Base-by-base conservation (phyloP, 78 protist species). In the Dictyostelium brefeldianum region DNA sequence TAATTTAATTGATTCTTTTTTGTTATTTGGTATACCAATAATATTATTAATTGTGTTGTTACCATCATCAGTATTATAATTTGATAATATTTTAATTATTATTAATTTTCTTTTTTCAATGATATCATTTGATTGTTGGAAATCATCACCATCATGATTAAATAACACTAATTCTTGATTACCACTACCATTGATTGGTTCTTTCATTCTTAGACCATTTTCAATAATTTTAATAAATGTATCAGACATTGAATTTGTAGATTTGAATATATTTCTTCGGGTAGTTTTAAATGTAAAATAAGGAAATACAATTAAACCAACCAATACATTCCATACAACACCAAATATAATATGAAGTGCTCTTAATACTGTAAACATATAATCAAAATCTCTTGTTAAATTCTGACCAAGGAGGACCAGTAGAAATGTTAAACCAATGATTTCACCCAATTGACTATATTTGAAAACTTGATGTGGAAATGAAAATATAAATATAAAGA, bases 331-430 rank as follows among this genome's bases (percentile, higher is more conserved):
- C 93, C 93, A 87, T 1, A 87, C 22, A 14, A 87, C 62, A 48
- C 93, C 93, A 36, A 87, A 20, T 4, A 50, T 9, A 11, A 87
- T 56, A 20, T 87, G 81, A 48, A 87, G 54, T 1, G 65, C 48
- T 75, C 93, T 64, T 17, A 73, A 46, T 46, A 84, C 78, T 1
- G 82, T 77, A 54, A 20, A 53, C 74, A 46, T 77, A 29, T 74
- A 64, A 18, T 80, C 74, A 15, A 87, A 87, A 31, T 57, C 18
- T 6, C 22, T 12, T 1, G 83, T 22, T 20, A 77, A 65, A 59
- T 53, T 59, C 9, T 65, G 59, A 11, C 85, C 84, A 17, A 59
- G 51, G 0, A 70, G 4, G 0, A 77, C 54, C 17, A 87, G 50
- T 31, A 87, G 4, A 29, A 77, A 77, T 0, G 93, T 87, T 18